phyloP scores from a whole-genome alignment of 2,329 filamentous ascomycete species.

The Microsporum ferrugineum region DNA sequence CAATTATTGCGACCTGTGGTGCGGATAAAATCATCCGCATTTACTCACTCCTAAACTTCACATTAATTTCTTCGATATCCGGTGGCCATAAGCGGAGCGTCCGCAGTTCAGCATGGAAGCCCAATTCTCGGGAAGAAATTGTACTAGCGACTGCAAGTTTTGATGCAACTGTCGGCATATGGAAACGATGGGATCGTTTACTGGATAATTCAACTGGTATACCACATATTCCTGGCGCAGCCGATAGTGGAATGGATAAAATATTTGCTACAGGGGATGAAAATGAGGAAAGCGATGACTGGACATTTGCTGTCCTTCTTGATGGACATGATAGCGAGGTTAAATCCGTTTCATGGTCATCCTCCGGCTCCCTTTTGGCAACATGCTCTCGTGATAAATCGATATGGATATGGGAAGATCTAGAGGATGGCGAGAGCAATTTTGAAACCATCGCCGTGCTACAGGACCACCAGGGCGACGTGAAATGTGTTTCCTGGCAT shows the following conservation, averaged over 20 bases:
- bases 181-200: constrained; percentile 52
- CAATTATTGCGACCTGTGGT: constrained; percentile 79
- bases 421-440: constrained; percentile 74
- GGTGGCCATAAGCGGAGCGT: constrained; percentile 87
- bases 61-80: constrained; percentile 64
- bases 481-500: constrained; percentile 90
- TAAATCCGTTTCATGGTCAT: constrained; percentile 58
- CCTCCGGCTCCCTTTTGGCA: constrained; percentile 66
- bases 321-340: constrained; percentile 95
- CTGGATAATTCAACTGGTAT: constrained; percentile 14
- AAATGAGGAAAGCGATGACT: constrained; percentile 60
- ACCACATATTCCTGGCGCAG: constrained; percentile 5
- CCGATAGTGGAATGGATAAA: constrained; percentile 20
- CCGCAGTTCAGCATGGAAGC: constrained; percentile 81
- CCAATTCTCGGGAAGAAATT: constrained; percentile 52
- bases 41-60: constrained; percentile 74
- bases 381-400: constrained; percentile 88
- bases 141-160: constrained; percentile 89
- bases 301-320: constrained; percentile 82
- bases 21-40: constrained; percentile 76
- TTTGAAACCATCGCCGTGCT: constrained; percentile 94
- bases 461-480: constrained; percentile 87
- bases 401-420: constrained; percentile 98
- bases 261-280: constrained; percentile 32
- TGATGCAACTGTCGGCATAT: constrained; percentile 79